A percentile compares a stretch with the other conserved stretches of the same genome.
These are phyloP conservation scores for Paraglomus occultum DNA, from an alignment of 192 early-diverging fungal species.

Conservation along the genomic window DNA sequence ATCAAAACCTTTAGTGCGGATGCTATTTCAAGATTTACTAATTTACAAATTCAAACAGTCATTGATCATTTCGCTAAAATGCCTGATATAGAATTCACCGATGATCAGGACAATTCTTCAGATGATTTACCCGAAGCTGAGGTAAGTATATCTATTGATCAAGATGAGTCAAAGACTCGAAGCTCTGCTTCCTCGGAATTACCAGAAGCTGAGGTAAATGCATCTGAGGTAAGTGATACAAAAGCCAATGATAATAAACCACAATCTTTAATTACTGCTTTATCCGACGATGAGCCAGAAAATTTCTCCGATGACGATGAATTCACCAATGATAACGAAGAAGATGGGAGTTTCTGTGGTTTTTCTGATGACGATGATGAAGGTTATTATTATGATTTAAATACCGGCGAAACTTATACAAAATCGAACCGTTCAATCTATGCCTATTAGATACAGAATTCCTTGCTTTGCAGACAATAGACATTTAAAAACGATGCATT, in stretches of 20 bases:
- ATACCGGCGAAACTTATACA: constrained; percentile 19
- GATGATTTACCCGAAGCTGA: constrained; percentile 19
- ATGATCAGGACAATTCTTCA: constrained; percentile 17
- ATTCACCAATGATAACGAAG: constrained; percentile 2
- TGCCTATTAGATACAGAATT: no score
- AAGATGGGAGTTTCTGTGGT: constrained; percentile 1
- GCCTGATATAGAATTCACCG: constrained; percentile 13
- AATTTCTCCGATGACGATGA: not conserved
- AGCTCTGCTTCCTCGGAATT: no score
- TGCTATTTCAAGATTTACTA: no score
- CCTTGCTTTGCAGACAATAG: no score
- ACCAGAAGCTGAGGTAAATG: constrained; percentile 13
- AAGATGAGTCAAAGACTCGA: no score
- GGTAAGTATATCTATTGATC: no score
- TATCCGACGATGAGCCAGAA: not conserved
- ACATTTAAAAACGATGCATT: no score
- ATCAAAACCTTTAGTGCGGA: constrained; percentile 11
- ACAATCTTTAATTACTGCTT: constrained; percentile 12
- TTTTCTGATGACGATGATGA: constrained; percentile 11
- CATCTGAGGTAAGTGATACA: not conserved
- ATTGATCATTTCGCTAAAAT: constrained; percentile 1
- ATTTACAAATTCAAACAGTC: constrained; percentile 2
- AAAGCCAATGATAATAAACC: constrained; percentile 3
- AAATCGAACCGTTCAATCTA: constrained; percentile 19
- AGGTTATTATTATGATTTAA: constrained; percentile 26